phyloP scores from a whole-genome alignment of 2,329 filamentous ascomycete genomes.

The Parastagonospora nodorum region DNA sequence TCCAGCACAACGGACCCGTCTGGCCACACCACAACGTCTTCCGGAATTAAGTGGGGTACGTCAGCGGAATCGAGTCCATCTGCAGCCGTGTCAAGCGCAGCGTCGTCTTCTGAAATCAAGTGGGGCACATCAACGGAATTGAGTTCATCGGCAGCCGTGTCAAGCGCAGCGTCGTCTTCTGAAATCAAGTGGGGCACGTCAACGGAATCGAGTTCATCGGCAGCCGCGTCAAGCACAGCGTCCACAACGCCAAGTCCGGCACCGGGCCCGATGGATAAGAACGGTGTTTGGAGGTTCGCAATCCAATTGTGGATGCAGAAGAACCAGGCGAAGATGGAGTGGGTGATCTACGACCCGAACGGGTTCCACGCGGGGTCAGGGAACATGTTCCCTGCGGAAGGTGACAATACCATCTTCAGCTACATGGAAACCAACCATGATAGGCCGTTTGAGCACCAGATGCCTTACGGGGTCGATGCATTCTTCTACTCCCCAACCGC shows the following conservation, averaged over 20 bases:
- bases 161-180: too few species aligned
- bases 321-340: slow-evolving; percentile 11
- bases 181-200: background rate
- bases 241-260: background rate
- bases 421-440: slow-evolving; percentile 7
- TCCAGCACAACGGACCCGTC: too few species aligned
- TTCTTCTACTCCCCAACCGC: slow-evolving; percentile 1
- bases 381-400: background rate
- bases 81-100: too few species aligned
- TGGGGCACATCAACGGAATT: too few species aligned
- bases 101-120: too few species aligned
- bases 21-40: too few species aligned
- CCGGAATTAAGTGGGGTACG: too few species aligned
- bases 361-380: slow-evolving; percentile 11
- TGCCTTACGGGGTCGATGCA: slow-evolving; percentile 11
- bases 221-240: background rate
- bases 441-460: slow-evolving; percentile 7
- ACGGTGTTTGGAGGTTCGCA: slow-evolving; percentile 15
- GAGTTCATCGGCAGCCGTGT: too few species aligned
- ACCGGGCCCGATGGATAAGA: slow-evolving; percentile 8
- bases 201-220: background rate
- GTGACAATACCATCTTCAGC: background rate
- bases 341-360: slow-evolving; percentile 22
- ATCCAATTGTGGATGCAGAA: slow-evolving; percentile 17
- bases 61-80: too few species aligned